Percentiles rank a stretch among this genome's conserved stretches.
phyloP scores from a whole-genome alignment of 2,329 filamentous ascomycete species.

The Didymella lethalis region DNA sequence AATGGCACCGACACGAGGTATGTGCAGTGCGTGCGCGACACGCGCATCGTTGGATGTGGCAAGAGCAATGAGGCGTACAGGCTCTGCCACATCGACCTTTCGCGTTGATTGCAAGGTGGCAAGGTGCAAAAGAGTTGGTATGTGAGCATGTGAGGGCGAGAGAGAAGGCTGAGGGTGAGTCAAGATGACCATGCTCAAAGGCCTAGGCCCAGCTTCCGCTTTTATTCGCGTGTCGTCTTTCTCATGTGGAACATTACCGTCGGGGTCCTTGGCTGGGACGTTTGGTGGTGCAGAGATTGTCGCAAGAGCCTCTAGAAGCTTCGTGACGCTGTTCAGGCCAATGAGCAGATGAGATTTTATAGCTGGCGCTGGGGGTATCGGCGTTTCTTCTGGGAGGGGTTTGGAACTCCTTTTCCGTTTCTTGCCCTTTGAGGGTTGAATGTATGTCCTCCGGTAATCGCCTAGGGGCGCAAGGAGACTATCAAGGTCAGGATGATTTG shows the following conservation, averaged over 20 bases:
- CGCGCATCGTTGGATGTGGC: conserved; percentile 66
- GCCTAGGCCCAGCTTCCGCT: not conserved
- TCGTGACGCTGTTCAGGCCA: conserved; percentile 70
- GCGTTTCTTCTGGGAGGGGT: conserved; percentile 3
- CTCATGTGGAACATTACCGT: not conserved
- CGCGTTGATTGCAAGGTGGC: conserved; percentile 25
- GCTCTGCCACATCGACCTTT: conserved; percentile 15
- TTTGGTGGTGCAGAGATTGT: conserved; percentile 30
- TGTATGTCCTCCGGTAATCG: conserved; percentile 64
- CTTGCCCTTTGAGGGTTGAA: conserved; percentile 67
- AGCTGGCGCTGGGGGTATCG: conserved; percentile 54
- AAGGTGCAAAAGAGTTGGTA: conserved; percentile 45
- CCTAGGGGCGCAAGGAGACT: conserved; percentile 72
- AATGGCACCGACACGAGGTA: conserved; percentile 71
- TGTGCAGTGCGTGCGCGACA: conserved; percentile 64
- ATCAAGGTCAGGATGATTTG: conserved; percentile 13
- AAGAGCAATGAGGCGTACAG: conserved; percentile 68
- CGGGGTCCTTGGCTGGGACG: not conserved
- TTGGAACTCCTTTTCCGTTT: conserved; percentile 58
- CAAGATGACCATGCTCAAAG: conserved; percentile 41
- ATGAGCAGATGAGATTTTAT: conserved; percentile 67
- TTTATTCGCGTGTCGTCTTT: not conserved
- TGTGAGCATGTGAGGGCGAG: conserved; percentile 46
- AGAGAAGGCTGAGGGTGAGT: conserved; percentile 44
- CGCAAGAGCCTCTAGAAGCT: conserved; percentile 61